Evolutionary conservation across 371 early-diverging fungal genomes (phyloP), one percentile per base, ranked within the genome.

Genomic region (Syncephalastrum racemosum): DNA sequence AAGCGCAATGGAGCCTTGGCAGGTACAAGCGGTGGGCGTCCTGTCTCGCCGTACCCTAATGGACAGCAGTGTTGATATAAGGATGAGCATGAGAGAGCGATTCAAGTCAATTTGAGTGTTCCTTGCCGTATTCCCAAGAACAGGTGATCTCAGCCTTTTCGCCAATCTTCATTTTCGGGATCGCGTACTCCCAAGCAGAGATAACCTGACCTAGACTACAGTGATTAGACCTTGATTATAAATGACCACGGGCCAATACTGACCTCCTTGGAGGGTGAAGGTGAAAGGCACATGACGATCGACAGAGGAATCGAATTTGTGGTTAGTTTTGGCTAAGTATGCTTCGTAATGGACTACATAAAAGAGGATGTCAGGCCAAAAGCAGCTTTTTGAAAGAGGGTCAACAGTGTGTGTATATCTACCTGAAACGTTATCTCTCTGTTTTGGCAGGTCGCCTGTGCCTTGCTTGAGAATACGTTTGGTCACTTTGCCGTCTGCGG

Each of bases 121-220:
- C n/a, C 56, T 49, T 75, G 83, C 86, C 85, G 60, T 82, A 82
- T 39, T 81, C 77, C 45, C 81, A 75, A 31, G 76, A 59, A 52
- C 81, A 79, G 15, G 72, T 58, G 18, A 84, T 70, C 24, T 83
- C 81, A 4, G 77, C 77, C 16, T 69, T 42, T 58, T 85, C 86
- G 13, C 84, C 84, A 18, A 81, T 69, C 60, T 76, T 69, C 83
- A 85, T 85, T 24, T 80, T 81, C 19, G 75, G 77, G 52, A 84
- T 72, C 50, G 74, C 82, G n/a, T 76, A 48, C 44, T 85, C 86
- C 82, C 82, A 83, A 49, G 79, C 82, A 48, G 79, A 56, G 50
- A 85, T 77, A 2, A 85, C 82, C 56, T 81, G 63, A n/a, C 68
- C 80, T 79, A 52, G 3, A 39, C n/a, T 2, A 18, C 39, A 20